Evolutionary conservation across 1,284 basidiomycete species (phyloP).

Genomic region (Xanthoconium separans): DNA sequence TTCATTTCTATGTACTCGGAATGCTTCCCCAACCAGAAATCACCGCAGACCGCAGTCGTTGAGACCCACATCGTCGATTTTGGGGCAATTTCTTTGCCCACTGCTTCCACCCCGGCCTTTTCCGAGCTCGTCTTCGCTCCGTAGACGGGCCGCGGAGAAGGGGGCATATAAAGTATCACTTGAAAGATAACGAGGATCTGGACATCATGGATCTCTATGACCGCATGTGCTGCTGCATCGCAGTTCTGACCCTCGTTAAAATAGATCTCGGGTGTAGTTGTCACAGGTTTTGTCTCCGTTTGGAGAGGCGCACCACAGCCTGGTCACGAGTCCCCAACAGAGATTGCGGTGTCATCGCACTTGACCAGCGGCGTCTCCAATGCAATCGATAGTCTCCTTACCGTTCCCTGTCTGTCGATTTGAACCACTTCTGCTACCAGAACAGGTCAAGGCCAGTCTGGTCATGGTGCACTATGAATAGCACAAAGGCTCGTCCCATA

Average conservation of each 20-base stretch:
- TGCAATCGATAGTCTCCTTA: too few species aligned
- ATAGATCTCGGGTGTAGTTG: conserved; percentile 15
- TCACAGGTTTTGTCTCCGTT: conserved; percentile 1
- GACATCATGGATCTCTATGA: neutral
- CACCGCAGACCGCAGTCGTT: too few species aligned
- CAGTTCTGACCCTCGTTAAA: neutral
- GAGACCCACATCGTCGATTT: neutral
- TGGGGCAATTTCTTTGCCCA: neutral
- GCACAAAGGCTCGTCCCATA: too few species aligned
- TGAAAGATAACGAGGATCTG: conserved; percentile 1
- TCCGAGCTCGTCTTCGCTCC: neutral
- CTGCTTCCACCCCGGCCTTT: neutral
- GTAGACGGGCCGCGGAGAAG: conserved; percentile 4
- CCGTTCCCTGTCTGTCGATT: too few species aligned
- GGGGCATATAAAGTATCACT: neutral
- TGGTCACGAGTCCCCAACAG: too few species aligned
- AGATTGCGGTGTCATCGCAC: too few species aligned
- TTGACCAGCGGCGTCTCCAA: too few species aligned
- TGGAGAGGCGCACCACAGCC: neutral
- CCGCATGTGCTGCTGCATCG: neutral
- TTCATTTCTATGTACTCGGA: neutral
- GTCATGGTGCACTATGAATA: too few species aligned
- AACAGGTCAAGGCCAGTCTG: too few species aligned
- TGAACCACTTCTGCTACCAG: too few species aligned
- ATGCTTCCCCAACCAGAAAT: neutral